These are phyloP conservation scores for Endotrypanum monterogeii DNA, from an alignment of 208 protist genomes.

Conservation along the genomic window DNA sequence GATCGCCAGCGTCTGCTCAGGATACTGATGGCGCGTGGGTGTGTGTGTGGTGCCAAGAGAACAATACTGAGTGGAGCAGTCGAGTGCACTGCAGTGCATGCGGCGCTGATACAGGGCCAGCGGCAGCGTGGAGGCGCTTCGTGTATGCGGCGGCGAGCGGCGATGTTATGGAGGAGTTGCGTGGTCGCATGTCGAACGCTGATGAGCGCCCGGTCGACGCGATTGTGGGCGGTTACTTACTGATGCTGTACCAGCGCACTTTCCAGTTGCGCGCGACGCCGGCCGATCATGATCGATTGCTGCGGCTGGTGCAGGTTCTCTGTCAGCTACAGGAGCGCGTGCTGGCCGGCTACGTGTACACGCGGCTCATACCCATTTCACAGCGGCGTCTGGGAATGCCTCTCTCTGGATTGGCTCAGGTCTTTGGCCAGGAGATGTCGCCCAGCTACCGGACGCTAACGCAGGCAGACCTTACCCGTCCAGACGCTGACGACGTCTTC, in stretches of 20 bases:
- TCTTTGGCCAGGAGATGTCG: conserved; percentile 39
- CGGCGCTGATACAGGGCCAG: conserved; percentile 77
- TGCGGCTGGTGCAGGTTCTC: conserved; percentile 58
- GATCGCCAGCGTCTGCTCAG: background rate
- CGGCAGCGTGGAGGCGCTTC: conserved; percentile 76
- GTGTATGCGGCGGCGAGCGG: conserved; percentile 41
- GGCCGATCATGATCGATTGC: conserved; percentile 69
- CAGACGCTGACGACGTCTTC: conserved; percentile 47
- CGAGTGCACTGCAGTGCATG: conserved; percentile 75
- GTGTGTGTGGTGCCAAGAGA: conserved; percentile 86
- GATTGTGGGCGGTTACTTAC: conserved; percentile 72
- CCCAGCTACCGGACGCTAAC: conserved; percentile 32
- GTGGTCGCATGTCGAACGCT: conserved; percentile 64
- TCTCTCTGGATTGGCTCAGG: conserved; percentile 22
- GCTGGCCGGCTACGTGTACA: conserved; percentile 81
- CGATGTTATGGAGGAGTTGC: conserved; percentile 72
- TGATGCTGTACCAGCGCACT: conserved; percentile 83
- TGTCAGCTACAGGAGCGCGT: conserved; percentile 76
- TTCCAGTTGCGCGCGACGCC: conserved; percentile 75
- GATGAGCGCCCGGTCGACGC: conserved; percentile 67
- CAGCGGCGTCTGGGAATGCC: conserved; percentile 21
- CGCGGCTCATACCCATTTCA: conserved; percentile 56
- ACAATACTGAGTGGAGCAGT: conserved; percentile 65
- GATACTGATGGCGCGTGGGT: conserved; percentile 59
- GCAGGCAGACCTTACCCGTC: conserved; percentile 12